These are phyloP conservation scores for Eucalyptus viminalis DNA, from an alignment of 345 rosid genomes.

Conservation along the genomic window DNA sequence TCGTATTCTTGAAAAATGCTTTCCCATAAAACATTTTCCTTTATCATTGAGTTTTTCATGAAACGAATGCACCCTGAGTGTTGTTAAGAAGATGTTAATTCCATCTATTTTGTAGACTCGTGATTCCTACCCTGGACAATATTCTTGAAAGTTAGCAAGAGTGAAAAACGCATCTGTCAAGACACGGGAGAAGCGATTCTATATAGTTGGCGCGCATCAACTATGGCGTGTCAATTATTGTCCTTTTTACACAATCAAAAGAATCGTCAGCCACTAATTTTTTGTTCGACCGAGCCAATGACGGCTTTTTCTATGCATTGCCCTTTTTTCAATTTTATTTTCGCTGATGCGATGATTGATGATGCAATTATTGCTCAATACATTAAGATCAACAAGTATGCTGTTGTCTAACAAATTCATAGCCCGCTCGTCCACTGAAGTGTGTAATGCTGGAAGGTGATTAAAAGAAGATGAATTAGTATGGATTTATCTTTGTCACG, in stretches of 20 bases:
- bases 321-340: background rate
- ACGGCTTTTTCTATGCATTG: background rate
- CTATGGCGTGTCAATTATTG: background rate
- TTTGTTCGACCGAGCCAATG: background rate
- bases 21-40: no score
- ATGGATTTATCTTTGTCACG: background rate
- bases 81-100: background rate
- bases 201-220: background rate
- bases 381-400: background rate
- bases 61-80: background rate
- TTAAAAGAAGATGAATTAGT: background rate
- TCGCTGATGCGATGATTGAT: background rate
- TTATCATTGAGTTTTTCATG: no score
- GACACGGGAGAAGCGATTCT: background rate
- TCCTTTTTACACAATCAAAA: background rate
- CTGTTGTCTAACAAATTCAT: background rate
- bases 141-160: background rate
- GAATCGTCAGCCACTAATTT: background rate
- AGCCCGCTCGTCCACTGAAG: background rate
- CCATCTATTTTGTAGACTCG: no score
- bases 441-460: background rate
- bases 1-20: no score
- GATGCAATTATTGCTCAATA: background rate
- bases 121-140: background rate
- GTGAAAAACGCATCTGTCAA: background rate